Evolutionary conservation across 345 rosid genomes (phyloP).

Genomic region (Murraya koenigii): DNA sequence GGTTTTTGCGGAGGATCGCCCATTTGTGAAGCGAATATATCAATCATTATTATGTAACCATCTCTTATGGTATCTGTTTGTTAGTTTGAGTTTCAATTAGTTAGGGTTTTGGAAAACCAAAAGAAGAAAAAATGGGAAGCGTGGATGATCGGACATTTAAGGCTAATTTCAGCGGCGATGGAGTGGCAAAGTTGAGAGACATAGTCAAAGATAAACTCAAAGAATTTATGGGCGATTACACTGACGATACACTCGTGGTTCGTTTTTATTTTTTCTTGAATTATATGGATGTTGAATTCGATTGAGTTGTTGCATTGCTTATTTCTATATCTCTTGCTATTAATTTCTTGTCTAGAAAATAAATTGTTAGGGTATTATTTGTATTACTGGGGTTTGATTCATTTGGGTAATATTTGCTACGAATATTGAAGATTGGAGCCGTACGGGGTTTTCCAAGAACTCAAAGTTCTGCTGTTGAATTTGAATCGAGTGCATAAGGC

Average conservation of each 20-base stretch:
- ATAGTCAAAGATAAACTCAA: constrained; percentile 71
- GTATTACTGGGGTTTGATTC: not conserved
- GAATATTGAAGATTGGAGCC: not conserved
- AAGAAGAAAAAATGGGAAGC: constrained; percentile 50
- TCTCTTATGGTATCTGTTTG: too few species aligned
- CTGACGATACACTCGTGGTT: constrained; percentile 98
- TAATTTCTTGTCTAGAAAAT: too few species aligned
- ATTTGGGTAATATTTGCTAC: not conserved
- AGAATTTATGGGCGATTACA: constrained; percentile 97
- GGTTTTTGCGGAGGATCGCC: too few species aligned
- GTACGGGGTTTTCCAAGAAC: not conserved
- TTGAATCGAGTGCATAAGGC: too few species aligned
- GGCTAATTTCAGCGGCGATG: constrained; percentile 69
- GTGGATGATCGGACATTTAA: constrained; percentile 73
- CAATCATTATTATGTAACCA: too few species aligned
- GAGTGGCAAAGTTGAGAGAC: constrained; percentile 68
- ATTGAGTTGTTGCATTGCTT: constrained; percentile 6
- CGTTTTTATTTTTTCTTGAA: not conserved
- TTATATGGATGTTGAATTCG: not conserved
- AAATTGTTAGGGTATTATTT: not conserved
- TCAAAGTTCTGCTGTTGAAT: too few species aligned
- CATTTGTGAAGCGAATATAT: too few species aligned
- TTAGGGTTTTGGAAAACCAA: not conserved
- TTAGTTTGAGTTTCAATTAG: not conserved
- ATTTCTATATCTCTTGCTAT: too few species aligned